Evolutionary conservation across 164 flowering plant species (phyloP).

Genomic region (Vitis cinerea): DNA sequence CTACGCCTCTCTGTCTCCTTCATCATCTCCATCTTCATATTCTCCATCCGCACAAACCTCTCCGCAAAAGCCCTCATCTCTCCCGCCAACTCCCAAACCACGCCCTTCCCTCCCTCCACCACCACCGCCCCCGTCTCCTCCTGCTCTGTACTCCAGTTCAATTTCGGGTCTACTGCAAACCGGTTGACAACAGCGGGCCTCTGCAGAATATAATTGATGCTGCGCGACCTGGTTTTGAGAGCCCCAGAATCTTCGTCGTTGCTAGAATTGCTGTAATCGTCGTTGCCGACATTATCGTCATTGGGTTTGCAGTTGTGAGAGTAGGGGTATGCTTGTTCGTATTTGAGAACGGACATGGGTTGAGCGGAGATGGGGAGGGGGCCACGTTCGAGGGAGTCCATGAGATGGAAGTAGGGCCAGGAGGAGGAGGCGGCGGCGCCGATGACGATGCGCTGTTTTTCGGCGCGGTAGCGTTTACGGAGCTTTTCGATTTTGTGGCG

Average conservation of each 20-base stretch:
- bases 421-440: conserved; percentile 16
- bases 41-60: conserved; percentile 68
- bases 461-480: conserved; percentile 77
- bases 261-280: conserved; percentile 21
- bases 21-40: conserved; percentile 78
- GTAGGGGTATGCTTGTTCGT: neutral
- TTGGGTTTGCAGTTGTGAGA: neutral
- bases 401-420: conserved; percentile 63
- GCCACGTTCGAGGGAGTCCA: conserved; percentile 72
- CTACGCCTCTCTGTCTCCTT: conserved; percentile 60
- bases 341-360: conserved; percentile 31
- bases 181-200: conserved; percentile 20
- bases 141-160: conserved; percentile 7
- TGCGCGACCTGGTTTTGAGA: conserved; percentile 31
- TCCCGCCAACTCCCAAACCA: conserved; percentile 44
- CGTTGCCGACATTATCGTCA: conserved; percentile 18
- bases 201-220: conserved; percentile 44
- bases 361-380: conserved; percentile 43
- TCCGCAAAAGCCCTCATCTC: conserved; percentile 62
- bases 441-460: conserved; percentile 31
- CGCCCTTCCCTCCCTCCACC: conserved; percentile 13
- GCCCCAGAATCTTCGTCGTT: conserved; percentile 22
- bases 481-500: conserved; percentile 99
- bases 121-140: conserved; percentile 21
- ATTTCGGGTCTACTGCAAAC: conserved; percentile 3